Conservation (phyloP, 2,329 filamentous ascomycete species). For the Piedraia hortae region DNA sequence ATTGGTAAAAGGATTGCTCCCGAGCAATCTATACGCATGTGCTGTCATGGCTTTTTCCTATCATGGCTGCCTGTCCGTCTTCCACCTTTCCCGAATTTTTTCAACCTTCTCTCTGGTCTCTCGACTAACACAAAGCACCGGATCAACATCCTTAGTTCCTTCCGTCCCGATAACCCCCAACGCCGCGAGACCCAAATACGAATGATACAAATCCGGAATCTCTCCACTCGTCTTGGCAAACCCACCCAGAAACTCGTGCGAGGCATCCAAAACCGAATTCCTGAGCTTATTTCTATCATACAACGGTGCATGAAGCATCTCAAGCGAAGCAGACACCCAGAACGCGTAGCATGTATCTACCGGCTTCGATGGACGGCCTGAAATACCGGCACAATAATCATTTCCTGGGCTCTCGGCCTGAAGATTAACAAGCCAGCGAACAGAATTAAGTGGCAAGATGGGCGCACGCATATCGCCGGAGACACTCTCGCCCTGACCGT, state of each 20-base stretch:
- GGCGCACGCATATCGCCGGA: conserved; percentile 1
- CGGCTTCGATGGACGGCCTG: conserved; percentile 70
- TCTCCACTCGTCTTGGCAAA: conserved; percentile 21
- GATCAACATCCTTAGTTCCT: conserved; percentile 48
- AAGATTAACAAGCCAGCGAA: conserved; percentile 5
- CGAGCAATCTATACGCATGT: too few relatives aligned
- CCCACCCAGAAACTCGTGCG: conserved; percentile 40
- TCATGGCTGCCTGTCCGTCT: conserved; percentile 1
- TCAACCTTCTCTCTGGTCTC: conserved; percentile 16
- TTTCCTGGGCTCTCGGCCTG: too few relatives aligned
- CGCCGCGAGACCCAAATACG: conserved; percentile 62
- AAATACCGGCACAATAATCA: conserved; percentile 44
- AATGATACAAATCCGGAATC: conserved; percentile 49
- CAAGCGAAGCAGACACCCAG: conserved; percentile 41
- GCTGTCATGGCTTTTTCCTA: too few relatives aligned
- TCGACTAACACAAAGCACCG: conserved; percentile 45
- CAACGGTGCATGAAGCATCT: conserved; percentile 5
- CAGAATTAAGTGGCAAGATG: conserved; percentile 1
- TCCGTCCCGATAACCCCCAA: conserved; percentile 32
- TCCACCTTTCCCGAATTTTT: conserved; percentile 7
- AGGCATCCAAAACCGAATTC: conserved; percentile 63
- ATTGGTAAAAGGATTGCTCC: too few relatives aligned
- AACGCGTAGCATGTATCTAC: conserved; percentile 91
- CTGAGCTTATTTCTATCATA: conserved; percentile 17
- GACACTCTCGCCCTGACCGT: conserved; percentile 1